Evolutionary conservation across 768 basidiomycete species (phyloP).

Genomic region (Rhizopogon rudus): DNA sequence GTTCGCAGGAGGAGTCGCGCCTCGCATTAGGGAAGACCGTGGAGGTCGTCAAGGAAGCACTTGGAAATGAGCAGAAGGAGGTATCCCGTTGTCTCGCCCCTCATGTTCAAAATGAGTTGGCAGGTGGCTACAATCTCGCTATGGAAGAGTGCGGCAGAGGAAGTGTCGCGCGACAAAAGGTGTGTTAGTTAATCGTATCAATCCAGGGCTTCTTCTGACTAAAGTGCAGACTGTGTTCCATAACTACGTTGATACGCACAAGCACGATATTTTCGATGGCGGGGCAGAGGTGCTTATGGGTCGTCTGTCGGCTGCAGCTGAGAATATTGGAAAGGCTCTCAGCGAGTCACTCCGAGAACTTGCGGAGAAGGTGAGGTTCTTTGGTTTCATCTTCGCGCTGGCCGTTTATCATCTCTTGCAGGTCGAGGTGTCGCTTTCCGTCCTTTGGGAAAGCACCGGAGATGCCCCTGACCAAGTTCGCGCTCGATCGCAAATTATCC

Average conservation of each 20-base stretch:
- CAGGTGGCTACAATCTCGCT: slow-evolving; percentile 48
- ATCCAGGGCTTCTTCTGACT: neutral
- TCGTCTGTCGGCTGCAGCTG: slow-evolving; percentile 40
- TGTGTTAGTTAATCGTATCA: slow-evolving; percentile 11
- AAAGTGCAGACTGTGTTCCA: slow-evolving; percentile 42
- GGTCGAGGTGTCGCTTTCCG: slow-evolving; percentile 51
- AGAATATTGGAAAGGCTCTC: slow-evolving; percentile 46
- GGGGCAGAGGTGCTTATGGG: slow-evolving; percentile 48
- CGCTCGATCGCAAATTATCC: slow-evolving; percentile 35
- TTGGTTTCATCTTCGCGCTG: slow-evolving; percentile 7
- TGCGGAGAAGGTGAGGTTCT: slow-evolving; percentile 46
- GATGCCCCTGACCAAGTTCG: slow-evolving; percentile 43
- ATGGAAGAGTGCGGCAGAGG: slow-evolving; percentile 52
- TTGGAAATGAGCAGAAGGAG: slow-evolving; percentile 54
- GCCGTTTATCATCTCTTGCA: slow-evolving; percentile 10
- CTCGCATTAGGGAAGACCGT: slow-evolving; percentile 45
- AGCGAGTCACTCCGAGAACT: slow-evolving; percentile 41
- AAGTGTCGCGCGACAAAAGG: slow-evolving; percentile 59
- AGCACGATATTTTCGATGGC: slow-evolving; percentile 47
- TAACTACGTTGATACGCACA: slow-evolving; percentile 35
- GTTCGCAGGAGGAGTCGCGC: slow-evolving; percentile 46
- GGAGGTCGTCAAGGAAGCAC: slow-evolving; percentile 42
- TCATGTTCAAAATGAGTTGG: slow-evolving; percentile 46
- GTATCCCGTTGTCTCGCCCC: slow-evolving; percentile 53
- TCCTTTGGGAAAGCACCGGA: slow-evolving; percentile 52